Evolutionary conservation across 1,284 basidiomycete species (phyloP).

Genomic region (Exobasidium rhododendri): DNA sequence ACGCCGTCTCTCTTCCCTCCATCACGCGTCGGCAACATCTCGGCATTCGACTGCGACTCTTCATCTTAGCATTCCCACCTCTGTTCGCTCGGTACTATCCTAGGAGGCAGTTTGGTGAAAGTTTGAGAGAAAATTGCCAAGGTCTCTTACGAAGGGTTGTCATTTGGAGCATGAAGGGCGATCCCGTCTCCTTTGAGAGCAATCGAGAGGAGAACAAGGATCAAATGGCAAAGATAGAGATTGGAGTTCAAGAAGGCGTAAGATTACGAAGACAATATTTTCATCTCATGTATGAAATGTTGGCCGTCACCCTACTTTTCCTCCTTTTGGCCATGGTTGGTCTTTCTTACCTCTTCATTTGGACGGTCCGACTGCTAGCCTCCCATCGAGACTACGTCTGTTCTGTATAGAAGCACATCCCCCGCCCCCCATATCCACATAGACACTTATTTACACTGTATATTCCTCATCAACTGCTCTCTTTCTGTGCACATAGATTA

Average conservation of each 20-base stretch:
- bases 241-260: neutral
- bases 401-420: too few relatives aligned
- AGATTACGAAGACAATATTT: neutral
- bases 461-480: too few relatives aligned
- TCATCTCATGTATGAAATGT: conserved; percentile 2
- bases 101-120: conserved; percentile 25
- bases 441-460: too few relatives aligned
- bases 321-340: neutral
- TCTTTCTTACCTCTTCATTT: neutral
- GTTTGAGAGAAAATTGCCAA: conserved; percentile 17
- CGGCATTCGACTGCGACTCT: conserved; percentile 25
- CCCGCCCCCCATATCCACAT: too few relatives aligned
- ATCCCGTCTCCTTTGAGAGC: neutral
- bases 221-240: neutral
- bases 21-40: conserved; percentile 13
- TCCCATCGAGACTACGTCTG: too few relatives aligned
- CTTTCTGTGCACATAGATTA: too few relatives aligned
- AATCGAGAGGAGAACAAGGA: neutral
- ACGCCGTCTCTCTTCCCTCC: conserved; percentile 25
- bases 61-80: conserved; percentile 28
- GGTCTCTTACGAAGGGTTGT: conserved; percentile 32
- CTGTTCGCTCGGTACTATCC: conserved; percentile 28
- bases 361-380: too few relatives aligned
- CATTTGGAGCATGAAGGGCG: conserved; percentile 23
- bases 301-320: neutral